Evolutionary conservation across 148 eudicot genomes (phyloP).

Genomic region (Fagopyrum homotropicum): DNA sequence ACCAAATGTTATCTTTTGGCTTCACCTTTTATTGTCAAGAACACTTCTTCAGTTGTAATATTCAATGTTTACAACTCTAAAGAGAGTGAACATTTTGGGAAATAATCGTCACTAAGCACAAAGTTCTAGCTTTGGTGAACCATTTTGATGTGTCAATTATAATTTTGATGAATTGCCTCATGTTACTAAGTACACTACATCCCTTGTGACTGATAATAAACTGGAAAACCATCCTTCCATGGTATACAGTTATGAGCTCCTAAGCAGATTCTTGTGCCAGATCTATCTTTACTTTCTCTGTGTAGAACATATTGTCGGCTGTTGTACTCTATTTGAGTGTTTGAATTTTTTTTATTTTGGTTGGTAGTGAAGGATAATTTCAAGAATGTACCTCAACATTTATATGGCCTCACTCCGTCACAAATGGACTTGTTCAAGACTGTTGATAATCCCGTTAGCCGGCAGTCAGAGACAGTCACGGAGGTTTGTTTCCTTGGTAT

Average conservation of each 20-base stretch:
- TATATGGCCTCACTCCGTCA: constrained; percentile 70
- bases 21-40: too few species aligned
- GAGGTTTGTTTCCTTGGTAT: constrained; percentile 36
- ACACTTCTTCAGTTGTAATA: too few species aligned
- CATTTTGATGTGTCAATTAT: neutral
- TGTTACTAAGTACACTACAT: neutral
- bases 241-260: neutral
- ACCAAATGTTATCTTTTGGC: too few species aligned
- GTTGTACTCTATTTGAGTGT: neutral
- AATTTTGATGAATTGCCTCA: neutral
- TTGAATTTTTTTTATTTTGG: constrained; percentile 1
- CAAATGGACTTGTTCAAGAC: constrained; percentile 91
- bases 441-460: constrained; percentile 60
- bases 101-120: too few species aligned
- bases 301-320: neutral
- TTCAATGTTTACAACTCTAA: too few species aligned
- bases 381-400: constrained; percentile 57
- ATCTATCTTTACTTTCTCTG: neutral
- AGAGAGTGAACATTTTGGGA: too few species aligned
- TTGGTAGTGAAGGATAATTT: constrained; percentile 66
- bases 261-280: constrained; percentile 1
- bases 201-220: neutral
- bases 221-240: neutral
- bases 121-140: too few species aligned
- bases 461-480: constrained; percentile 62